Base-by-base conservation (phyloP, 1,284 basidiomycete genomes). In the Schizopora paradoxa region DNA sequence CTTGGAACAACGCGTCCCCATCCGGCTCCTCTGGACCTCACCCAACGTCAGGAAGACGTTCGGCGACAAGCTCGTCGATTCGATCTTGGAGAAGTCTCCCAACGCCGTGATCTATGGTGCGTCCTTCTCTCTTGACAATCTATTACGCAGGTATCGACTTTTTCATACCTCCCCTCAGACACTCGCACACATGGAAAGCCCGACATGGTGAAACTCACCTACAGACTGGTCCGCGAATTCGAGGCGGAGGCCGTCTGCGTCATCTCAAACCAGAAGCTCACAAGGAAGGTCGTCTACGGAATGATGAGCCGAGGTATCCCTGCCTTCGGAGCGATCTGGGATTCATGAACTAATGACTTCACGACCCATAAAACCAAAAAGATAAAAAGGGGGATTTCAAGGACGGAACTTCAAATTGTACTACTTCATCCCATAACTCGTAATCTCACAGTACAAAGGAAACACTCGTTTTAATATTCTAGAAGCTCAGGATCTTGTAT, bases 291-390 rank as follows among this genome's bases (percentile, higher is more conserved):
- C 11, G 76, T 79, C 22, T 79, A 77, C 54, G 76, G 75, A 13
- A 74, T 76, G 73, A 72, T 70, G 63, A 76, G 72, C 53, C 62
- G 77, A 51, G 76, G 77, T 7, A 76, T 80, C 41, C 74, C 77
- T 16, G 76, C 77, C 2, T 79, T 77, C 50, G 77, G 77, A 29
- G 74, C 76, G 2, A 77, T 78, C 47, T 79, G 74, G 71, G 76
- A 77, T 56, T 68, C 66, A 16, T 67, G 48, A 61, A 31, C 51
- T 31, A 41, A n/a, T n/a, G n/a, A n/a, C 35, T 37, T 35, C n/a
- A n/a, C n/a, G n/a, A n/a, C n/a, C n/a, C n/a, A n/a, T n/a, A n/a
- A n/a, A n/a, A n/a, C n/a, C n/a, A n/a, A n/a, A n/a, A n/a, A n/a
- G n/a, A n/a, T n/a, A n/a, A n/a, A n/a, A n/a, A n/a, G n/a, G n/a